Percentiles rank a stretch among this genome's conserved stretches.
Evolutionary conservation across 1,284 basidiomycete genomes (phyloP).

Genomic region (Malassezia arunalokei): DNA sequence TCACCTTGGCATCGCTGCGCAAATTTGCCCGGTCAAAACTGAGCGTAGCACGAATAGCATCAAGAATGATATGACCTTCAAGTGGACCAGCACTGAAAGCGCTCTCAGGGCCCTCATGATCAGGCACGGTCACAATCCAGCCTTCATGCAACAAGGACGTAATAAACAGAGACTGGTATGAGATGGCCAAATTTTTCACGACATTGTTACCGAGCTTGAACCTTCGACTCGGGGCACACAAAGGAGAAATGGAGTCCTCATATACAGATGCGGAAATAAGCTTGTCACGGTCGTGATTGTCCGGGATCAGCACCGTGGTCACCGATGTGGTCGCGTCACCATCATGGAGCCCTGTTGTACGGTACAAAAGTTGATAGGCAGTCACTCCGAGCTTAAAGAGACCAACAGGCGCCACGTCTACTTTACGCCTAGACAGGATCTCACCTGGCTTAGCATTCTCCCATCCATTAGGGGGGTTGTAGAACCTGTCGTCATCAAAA

Average conservation of each 20-base stretch:
- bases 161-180: constrained; percentile 30
- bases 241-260: constrained; percentile 22
- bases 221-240: constrained; percentile 27
- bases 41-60: constrained; percentile 28
- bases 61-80: constrained; percentile 28
- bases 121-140: constrained; percentile 30
- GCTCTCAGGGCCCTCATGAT: constrained; percentile 33
- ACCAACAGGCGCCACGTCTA: not conserved
- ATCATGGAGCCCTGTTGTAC: not conserved
- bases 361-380: constrained; percentile 15
- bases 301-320: constrained; percentile 25
- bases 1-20: constrained; percentile 18
- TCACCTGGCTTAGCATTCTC: constrained; percentile 2
- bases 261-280: constrained; percentile 25
- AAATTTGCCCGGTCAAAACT: constrained; percentile 22
- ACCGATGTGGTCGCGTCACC: constrained; percentile 12
- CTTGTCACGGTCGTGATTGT: constrained; percentile 22
- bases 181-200: constrained; percentile 14
- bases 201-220: constrained; percentile 12
- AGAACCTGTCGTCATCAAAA: constrained; percentile 3
- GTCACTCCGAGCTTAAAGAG: not conserved
- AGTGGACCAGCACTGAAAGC: constrained; percentile 32
- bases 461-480: constrained; percentile 4
- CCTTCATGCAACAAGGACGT: constrained; percentile 27
- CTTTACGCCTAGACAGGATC: constrained; percentile 8